Conservation (phyloP, 2,329 filamentous ascomycete genomes). For the Colletotrichum cereale region DNA sequence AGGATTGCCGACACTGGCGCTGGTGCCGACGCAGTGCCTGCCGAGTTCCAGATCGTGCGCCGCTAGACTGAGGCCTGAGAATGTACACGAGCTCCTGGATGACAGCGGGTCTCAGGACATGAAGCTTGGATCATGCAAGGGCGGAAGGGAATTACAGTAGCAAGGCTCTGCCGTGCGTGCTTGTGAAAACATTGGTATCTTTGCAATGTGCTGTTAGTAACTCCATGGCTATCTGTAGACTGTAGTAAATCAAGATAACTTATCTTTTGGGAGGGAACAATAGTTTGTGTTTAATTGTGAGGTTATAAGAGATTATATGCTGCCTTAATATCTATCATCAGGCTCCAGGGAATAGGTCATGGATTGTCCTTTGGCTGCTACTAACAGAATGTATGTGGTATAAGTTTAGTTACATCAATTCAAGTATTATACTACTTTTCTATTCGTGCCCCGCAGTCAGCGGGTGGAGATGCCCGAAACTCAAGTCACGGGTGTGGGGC, state of each 20-base stretch:
- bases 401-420: too few relatives aligned
- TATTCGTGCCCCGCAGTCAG: too few relatives aligned
- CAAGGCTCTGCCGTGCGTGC: not conserved
- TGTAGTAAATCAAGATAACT: not conserved
- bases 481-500: too few relatives aligned
- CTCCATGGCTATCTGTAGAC: not conserved
- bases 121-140: not conserved
- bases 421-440: too few relatives aligned
- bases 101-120: not conserved
- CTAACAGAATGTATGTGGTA: too few relatives aligned
- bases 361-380: too few relatives aligned
- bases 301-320: too few relatives aligned
- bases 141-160: not conserved
- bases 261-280: too few relatives aligned
- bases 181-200: not conserved
- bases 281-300: too few relatives aligned
- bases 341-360: too few relatives aligned
- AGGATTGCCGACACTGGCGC: slow-evolving; percentile 20
- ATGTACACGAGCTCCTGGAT: not conserved
- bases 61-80: slow-evolving; percentile 1
- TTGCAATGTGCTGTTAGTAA: not conserved
- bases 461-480: too few relatives aligned
- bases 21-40: slow-evolving; percentile 25
- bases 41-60: slow-evolving; percentile 22
- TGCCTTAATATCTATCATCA: too few relatives aligned